A percentile compares a stretch with the other conserved stretches of the same genome.
phyloP scores from a whole-genome alignment of 2,329 filamentous ascomycete genomes.

The Raffaelea deltoideospora region DNA sequence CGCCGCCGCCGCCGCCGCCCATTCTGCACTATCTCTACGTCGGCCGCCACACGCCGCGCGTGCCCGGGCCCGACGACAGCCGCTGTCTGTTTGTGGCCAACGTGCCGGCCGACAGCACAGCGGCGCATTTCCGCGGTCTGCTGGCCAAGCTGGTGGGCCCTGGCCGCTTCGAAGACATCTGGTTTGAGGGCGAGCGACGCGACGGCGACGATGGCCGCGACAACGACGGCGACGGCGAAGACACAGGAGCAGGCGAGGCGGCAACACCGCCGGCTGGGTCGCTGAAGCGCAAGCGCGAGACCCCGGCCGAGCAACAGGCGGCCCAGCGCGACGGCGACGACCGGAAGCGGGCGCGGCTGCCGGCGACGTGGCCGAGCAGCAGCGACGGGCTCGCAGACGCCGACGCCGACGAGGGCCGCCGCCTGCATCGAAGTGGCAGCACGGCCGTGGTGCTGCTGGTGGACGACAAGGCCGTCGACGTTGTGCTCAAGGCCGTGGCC shows the following conservation, averaged over 20 bases:
- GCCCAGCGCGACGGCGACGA: background rate
- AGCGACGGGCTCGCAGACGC: too few species aligned
- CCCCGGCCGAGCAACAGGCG: conserved; percentile 15
- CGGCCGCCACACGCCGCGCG: conserved; percentile 66
- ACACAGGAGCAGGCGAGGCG: conserved; percentile 32
- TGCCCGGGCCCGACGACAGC: conserved; percentile 55
- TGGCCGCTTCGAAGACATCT: conserved; percentile 61
- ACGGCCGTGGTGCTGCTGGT: conserved; percentile 73
- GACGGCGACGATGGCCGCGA: background rate
- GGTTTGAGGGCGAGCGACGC: conserved; percentile 49
- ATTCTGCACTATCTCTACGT: conserved; percentile 79
- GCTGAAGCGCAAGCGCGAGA: too few species aligned
- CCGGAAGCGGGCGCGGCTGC: conserved; percentile 25
- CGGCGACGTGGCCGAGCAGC: conserved; percentile 62
- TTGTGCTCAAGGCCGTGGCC: conserved; percentile 59
- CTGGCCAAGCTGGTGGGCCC: conserved; percentile 62
- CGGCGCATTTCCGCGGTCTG: conserved; percentile 57
- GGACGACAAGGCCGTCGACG: conserved; percentile 63
- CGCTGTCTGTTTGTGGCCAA: conserved; percentile 88
- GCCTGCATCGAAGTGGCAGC: conserved; percentile 56
- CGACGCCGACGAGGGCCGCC: too few species aligned
- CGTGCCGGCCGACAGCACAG: conserved; percentile 69
- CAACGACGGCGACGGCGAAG: conserved; percentile 29
- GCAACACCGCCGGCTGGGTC: too few species aligned
- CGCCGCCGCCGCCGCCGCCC: conserved; percentile 43